Evolutionary conservation across 129 eudicot genomes (phyloP), one percentile per base, ranked within the genome.

Genomic region (Heracleum sosnowskyi): DNA sequence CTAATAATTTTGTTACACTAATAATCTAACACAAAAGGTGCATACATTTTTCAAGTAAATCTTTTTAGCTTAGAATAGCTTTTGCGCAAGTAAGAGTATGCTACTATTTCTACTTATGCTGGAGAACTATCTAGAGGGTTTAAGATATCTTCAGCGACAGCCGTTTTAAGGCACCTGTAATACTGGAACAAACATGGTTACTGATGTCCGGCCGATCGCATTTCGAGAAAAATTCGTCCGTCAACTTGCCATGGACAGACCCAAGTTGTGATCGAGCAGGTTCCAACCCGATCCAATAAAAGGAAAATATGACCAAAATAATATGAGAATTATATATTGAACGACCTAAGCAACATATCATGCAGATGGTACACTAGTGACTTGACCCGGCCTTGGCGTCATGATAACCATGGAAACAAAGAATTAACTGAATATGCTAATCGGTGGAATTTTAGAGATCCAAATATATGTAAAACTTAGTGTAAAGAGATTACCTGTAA

Each of bases 401-500:
- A 18, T 20, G 24, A 51, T 51, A 51, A 51, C 62, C 26, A 51
- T 20, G 62, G 6, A 15, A n/a, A n/a, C 68, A 16, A 66, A 31
- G 10, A 31, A 3, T 66, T 29, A 60, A 33, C 72, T 31, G 72
- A 66, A 72, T 22, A 24, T 74, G 78, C 78, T 29, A 29, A 76
- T 17, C 57, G 5, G 7, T 51, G 31, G 44, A 35, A 44, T 4
- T 22, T 40, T 15, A 12, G 8, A 28, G 53, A 40, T 72, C 20
- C 33, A 39, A 73, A 73, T 44, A 28, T 42, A 18, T 42, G 6
- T 42, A 73, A 6, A 73, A 15, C 31, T 73, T 73, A 44, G 9
- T 44, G 68, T 62, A 29, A 34, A 20, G 11, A 36, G 55, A 51
- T 76, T 83, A 96, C 99, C 99, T 92, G 87, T 90, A 80, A 96